Conservation (phyloP, 192 early-diverging fungal genomes). For the Rhizophagus sp. region DNA sequence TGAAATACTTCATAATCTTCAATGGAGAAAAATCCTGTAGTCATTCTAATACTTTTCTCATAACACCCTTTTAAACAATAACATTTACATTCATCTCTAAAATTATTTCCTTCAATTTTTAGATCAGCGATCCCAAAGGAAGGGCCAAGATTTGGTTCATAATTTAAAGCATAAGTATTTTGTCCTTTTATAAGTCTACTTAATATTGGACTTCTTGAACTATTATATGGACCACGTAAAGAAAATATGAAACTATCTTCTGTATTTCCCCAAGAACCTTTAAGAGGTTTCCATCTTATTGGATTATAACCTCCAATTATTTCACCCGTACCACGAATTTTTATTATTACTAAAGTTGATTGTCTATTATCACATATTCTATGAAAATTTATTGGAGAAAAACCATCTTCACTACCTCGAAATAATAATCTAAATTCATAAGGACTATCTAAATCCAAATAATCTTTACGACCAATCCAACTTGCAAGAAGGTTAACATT, state of each 20-base stretch:
- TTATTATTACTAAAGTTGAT: not conserved
- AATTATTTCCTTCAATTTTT: not conserved
- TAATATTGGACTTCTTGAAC: not conserved
- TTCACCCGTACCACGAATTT: not conserved
- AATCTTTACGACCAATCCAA: constrained; percentile 7
- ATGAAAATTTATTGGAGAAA: constrained; percentile 8
- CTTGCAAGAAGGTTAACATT: not conserved
- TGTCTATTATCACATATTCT: not conserved
- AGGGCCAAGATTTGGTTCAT: not conserved
- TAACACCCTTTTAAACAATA: not conserved
- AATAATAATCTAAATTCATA: constrained; percentile 16
- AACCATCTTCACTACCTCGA: not conserved
- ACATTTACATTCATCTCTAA: not conserved
- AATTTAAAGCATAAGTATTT: not conserved
- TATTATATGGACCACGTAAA: not conserved
- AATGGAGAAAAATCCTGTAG: not conserved
- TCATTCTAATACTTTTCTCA: not conserved
- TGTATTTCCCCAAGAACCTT: not conserved
- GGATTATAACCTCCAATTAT: constrained; percentile 24
- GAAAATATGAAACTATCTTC: constrained; percentile 18
- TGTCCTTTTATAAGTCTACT: not conserved
- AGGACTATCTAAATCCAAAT: not conserved
- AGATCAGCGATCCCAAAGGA: not conserved
- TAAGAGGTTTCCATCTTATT: not conserved
- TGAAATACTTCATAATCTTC: constrained; percentile 18